These are phyloP conservation scores for Dictyostelium brefeldianum DNA, from an alignment of 78 protist genomes.

Conservation along the genomic window DNA sequence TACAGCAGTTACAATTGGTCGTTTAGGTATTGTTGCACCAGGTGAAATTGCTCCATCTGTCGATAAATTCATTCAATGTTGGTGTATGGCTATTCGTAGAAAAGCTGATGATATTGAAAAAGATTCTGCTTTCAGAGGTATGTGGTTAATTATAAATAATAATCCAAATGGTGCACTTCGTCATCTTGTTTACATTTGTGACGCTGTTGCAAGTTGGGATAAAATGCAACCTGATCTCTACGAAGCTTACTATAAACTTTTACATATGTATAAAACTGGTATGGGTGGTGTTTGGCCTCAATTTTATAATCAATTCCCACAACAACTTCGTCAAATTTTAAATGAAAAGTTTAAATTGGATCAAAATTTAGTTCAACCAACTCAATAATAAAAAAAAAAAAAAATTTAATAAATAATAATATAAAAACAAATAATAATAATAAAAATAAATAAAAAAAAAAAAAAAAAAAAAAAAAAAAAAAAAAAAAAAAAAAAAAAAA, in stretches of 20 bases:
- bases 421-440: background rate
- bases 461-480: background rate
- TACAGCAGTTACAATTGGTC: constrained; percentile 86
- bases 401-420: background rate
- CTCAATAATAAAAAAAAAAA: background rate
- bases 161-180: constrained; percentile 82
- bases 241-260: constrained; percentile 56
- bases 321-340: constrained; percentile 50
- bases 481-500: background rate
- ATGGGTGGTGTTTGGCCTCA: constrained; percentile 74
- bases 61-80: constrained; percentile 51
- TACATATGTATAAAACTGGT: constrained; percentile 73
- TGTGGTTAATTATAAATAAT: constrained; percentile 53
- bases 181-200: constrained; percentile 67
- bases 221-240: constrained; percentile 59
- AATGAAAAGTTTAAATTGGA: constrained; percentile 37
- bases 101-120: constrained; percentile 89
- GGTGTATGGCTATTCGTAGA: constrained; percentile 81
- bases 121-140: constrained; percentile 91
- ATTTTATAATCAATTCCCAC: constrained; percentile 78
- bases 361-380: background rate
- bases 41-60: constrained; percentile 39
- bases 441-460: background rate
- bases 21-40: constrained; percentile 76
- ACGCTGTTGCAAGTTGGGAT: constrained; percentile 86